Evolutionary conservation across 1,139 yeast genomes (phyloP).

Genomic region (Diutina pseudorugosa): DNA sequence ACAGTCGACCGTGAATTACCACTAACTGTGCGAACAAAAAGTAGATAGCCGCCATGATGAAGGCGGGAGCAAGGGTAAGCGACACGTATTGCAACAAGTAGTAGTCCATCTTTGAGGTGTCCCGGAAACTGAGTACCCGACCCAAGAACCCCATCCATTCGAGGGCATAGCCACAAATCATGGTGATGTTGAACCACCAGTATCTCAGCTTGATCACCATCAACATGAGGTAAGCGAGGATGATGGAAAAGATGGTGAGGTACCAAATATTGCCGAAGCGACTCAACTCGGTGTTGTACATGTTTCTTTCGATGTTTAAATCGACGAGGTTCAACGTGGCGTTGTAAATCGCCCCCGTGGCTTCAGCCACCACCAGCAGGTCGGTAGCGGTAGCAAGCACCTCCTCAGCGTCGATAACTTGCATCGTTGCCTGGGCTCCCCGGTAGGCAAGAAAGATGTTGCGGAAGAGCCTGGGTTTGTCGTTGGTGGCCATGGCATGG

Average conservation of each 20-base stretch:
- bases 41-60: conserved; percentile 82
- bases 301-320: conserved; percentile 15
- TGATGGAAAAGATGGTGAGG: conserved; percentile 15
- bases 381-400: conserved; percentile 30
- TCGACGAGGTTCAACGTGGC: conserved; percentile 20
- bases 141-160: conserved; percentile 69
- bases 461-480: not conserved
- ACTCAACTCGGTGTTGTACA: conserved; percentile 25
- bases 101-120: conserved; percentile 25
- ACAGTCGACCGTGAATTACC: conserved; percentile 53
- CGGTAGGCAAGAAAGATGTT: conserved; percentile 6
- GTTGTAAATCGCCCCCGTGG: conserved; percentile 19
- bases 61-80: conserved; percentile 63
- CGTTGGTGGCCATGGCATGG: not conserved
- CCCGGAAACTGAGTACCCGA: conserved; percentile 33
- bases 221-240: conserved; percentile 13
- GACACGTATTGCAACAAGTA: conserved; percentile 58
- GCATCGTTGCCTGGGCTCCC: conserved; percentile 27
- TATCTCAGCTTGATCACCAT: conserved; percentile 35
- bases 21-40: conserved; percentile 64
- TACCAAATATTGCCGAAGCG: conserved; percentile 22
- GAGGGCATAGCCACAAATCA: conserved; percentile 45
- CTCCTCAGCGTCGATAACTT: conserved; percentile 19
- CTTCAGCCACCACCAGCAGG: conserved; percentile 14
- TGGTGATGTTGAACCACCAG: conserved; percentile 64